Conservation (phyloP, 129 eudicot genomes). For the Artemisia argyi region DNA sequence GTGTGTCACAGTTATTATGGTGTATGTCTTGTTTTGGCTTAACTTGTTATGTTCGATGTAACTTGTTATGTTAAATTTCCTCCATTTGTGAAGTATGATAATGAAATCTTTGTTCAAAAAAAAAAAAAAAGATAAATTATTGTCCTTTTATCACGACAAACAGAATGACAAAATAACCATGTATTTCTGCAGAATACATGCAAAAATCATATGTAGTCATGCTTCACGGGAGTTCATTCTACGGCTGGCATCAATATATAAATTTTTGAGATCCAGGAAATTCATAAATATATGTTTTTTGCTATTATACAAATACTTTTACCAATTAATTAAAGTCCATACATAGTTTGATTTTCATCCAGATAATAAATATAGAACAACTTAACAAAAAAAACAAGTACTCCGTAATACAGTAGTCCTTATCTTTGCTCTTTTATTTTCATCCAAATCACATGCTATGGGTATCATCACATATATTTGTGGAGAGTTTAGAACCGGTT, state of each 20-base stretch:
- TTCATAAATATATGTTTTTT: background rate
- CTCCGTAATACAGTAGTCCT: too few species aligned
- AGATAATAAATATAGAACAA: background rate
- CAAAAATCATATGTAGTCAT: background rate
- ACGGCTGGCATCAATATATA: slow-evolving; percentile 24
- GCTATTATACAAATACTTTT: background rate
- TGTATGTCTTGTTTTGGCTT: too few species aligned
- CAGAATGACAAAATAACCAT: slow-evolving; percentile 6
- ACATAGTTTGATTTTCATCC: background rate
- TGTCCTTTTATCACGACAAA: slow-evolving; percentile 17
- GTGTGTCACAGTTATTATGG: too few species aligned
- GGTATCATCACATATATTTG: too few species aligned
- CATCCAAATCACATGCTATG: too few species aligned
- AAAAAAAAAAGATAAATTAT: slow-evolving; percentile 13
- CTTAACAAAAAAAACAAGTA: too few species aligned
- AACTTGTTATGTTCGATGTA: too few species aligned
- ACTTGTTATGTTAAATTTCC: too few species aligned
- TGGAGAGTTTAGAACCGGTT: too few species aligned
- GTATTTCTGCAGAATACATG: slow-evolving; percentile 15
- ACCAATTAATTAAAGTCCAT: background rate
- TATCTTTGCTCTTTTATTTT: too few species aligned
- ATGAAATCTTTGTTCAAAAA: too few species aligned
- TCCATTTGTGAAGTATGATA: too few species aligned
- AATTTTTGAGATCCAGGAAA: slow-evolving; percentile 16
- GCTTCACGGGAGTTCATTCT: slow-evolving; percentile 35